Conservation (phyloP, 805 yeast genomes). For the Starmerella scarabaei region DNA sequence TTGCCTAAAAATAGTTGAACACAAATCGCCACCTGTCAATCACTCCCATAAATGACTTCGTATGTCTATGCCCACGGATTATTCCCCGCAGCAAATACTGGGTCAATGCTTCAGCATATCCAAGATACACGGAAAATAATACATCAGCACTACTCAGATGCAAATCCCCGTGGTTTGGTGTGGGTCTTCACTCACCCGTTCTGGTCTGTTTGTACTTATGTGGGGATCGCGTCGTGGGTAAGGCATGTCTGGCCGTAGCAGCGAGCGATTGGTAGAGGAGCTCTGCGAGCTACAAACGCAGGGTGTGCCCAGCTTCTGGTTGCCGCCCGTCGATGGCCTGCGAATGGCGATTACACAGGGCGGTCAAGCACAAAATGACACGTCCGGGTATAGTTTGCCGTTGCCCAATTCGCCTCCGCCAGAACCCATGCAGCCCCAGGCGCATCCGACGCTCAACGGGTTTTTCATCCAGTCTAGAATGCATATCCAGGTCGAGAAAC, state of each 20-base stretch:
- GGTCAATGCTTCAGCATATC: too few relatives aligned
- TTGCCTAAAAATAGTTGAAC: too few relatives aligned
- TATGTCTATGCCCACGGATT: too few relatives aligned
- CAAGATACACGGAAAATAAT: too few relatives aligned
- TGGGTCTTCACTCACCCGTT: too few relatives aligned
- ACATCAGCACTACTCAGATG: too few relatives aligned
- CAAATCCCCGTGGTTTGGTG: too few relatives aligned
- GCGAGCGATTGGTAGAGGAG: conserved; percentile 25
- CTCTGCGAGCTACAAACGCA: conserved; percentile 19
- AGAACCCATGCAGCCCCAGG: background rate
- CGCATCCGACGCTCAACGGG: conserved; percentile 4
- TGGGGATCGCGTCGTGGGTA: too few relatives aligned
- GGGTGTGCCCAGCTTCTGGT: conserved; percentile 7
- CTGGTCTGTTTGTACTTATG: too few relatives aligned
- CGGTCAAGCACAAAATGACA: background rate
- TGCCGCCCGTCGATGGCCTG: conserved; percentile 11
- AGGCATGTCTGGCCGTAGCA: conserved; percentile 7
- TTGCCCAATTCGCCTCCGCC: background rate
- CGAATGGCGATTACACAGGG: conserved; percentile 1
- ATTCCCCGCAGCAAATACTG: too few relatives aligned
- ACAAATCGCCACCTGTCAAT: too few relatives aligned
- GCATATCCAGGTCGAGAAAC: conserved; percentile 20
- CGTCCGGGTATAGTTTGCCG: background rate
- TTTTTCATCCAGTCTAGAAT: conserved; percentile 15
- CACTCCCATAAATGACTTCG: too few relatives aligned